phyloP scores from a whole-genome alignment of 805 yeast genomes.

The Candida incommunis region DNA sequence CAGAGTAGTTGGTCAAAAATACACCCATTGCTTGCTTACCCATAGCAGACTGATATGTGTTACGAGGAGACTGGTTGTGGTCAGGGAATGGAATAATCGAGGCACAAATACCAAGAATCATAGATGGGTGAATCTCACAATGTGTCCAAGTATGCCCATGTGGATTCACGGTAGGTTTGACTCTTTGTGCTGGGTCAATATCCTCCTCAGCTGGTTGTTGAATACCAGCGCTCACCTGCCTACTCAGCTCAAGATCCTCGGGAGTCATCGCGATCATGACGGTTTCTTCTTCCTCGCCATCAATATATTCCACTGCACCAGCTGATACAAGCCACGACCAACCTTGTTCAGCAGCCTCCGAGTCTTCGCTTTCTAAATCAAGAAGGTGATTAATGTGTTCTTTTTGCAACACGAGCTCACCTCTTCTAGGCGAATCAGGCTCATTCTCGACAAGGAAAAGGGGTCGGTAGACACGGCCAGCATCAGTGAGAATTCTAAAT shows the following conservation, averaged over 20 bases:
- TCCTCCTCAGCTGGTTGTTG: slow-evolving; percentile 20
- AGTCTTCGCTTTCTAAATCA: slow-evolving; percentile 34
- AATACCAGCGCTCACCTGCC: slow-evolving; percentile 26
- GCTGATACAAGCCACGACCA: slow-evolving; percentile 75
- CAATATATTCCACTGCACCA: slow-evolving; percentile 92
- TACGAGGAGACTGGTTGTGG: slow-evolving; percentile 98
- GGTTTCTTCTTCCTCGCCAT: slow-evolving; percentile 98
- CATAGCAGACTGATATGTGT: slow-evolving; percentile 98
- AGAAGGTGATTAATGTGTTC: slow-evolving; percentile 65
- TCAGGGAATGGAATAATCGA: slow-evolving; percentile 99
- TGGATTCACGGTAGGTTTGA: slow-evolving; percentile 50
- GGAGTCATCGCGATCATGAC: slow-evolving; percentile 98
- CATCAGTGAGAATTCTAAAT: slow-evolving; percentile 92
- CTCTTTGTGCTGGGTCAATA: slow-evolving; percentile 49
- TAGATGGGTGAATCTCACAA: slow-evolving; percentile 97
- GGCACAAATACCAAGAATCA: slow-evolving; percentile 98
- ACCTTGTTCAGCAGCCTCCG: slow-evolving; percentile 41
- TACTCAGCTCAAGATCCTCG: slow-evolving; percentile 72
- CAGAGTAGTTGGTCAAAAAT: slow-evolving; percentile 83
- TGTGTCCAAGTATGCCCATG: slow-evolving; percentile 83
- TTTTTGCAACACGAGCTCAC: slow-evolving; percentile 72
- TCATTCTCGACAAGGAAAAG: slow-evolving; percentile 82
- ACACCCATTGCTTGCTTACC: slow-evolving; percentile 99
- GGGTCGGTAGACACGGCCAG: slow-evolving; percentile 97
- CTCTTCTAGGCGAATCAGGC: slow-evolving; percentile 34